Conservation (phyloP, 2,329 filamentous ascomycete genomes). For the Chaetomium sp. region DNA sequence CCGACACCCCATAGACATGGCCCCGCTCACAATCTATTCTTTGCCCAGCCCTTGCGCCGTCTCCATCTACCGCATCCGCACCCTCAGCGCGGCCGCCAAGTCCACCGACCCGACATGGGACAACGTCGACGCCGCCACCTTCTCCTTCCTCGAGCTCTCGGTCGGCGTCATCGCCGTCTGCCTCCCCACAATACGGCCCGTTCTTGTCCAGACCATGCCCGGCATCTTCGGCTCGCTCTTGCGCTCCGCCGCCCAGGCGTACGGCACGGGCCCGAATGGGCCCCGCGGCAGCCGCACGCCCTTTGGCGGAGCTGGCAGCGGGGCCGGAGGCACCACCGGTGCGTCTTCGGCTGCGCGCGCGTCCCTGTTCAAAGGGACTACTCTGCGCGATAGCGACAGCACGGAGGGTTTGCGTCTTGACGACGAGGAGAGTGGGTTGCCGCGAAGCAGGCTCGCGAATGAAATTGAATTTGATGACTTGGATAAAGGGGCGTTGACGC, state of each 20-base stretch:
- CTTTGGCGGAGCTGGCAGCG: not conserved
- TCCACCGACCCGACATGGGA: conserved; percentile 41
- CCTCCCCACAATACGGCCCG: conserved; percentile 44
- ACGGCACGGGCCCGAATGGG: not conserved
- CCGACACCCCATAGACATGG: not conserved
- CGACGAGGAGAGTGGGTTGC: not conserved
- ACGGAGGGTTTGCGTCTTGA: conserved; percentile 21
- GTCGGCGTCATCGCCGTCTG: conserved; percentile 46
- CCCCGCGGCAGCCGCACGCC: conserved; percentile 2
- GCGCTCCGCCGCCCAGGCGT: conserved; percentile 2
- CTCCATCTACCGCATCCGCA: conserved; percentile 42
- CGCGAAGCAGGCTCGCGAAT: conserved; percentile 1
- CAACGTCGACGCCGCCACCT: conserved; percentile 40
- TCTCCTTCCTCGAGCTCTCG: conserved; percentile 46
- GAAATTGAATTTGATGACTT: conserved; percentile 27
- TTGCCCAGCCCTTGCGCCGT: conserved; percentile 33
- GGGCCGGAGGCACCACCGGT: not conserved
- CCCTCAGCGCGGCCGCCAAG: conserved; percentile 36
- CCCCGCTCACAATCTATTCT: not conserved
- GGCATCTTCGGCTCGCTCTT: conserved; percentile 27
- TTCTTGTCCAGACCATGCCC: conserved; percentile 33
- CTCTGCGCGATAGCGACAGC: conserved; percentile 21
- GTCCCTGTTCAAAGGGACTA: not conserved
- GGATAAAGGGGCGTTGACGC: not conserved
- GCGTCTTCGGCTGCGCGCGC: not conserved